phyloP scores from a whole-genome alignment of 2,329 filamentous ascomycete genomes.

The Xylariaceae sp. region DNA sequence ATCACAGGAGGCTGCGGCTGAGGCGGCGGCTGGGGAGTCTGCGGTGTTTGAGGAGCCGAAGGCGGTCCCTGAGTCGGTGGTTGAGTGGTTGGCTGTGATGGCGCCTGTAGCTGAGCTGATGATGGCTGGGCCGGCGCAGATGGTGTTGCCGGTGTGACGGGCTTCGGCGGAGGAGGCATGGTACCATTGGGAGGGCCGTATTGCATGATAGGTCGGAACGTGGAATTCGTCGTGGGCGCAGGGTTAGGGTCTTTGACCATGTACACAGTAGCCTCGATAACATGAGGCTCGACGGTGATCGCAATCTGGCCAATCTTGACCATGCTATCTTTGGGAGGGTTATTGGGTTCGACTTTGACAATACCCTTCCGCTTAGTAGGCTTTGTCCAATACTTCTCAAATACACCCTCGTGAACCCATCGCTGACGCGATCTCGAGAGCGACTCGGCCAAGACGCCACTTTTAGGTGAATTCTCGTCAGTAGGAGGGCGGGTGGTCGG shows the following conservation, averaged over 20 bases:
- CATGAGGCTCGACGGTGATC: constrained; percentile 75
- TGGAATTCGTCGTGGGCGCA: constrained; percentile 31
- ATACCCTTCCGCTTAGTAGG: constrained; percentile 65
- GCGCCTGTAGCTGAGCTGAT: constrained; percentile 12
- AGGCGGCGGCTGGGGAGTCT: constrained; percentile 7
- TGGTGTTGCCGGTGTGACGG: constrained; percentile 26
- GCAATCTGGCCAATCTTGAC: constrained; percentile 67
- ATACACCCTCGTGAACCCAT: constrained; percentile 69
- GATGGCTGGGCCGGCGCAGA: constrained; percentile 7
- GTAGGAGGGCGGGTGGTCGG: constrained; percentile 3
- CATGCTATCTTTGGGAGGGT: constrained; percentile 68
- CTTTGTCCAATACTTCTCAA: constrained; percentile 76
- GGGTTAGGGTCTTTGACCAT: constrained; percentile 63
- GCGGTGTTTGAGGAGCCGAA: constrained; percentile 11
- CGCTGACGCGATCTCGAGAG: constrained; percentile 67
- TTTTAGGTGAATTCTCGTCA: constrained; percentile 30
- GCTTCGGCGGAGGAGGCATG: constrained; percentile 51
- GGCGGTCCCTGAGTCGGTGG: constrained; percentile 13
- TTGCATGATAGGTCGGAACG: constrained; percentile 55
- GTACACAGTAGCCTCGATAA: constrained; percentile 72
- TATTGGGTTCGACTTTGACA: constrained; percentile 58
- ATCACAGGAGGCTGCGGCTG: constrained; percentile 3
- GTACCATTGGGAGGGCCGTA: constrained; percentile 61
- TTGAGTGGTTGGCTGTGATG: constrained; percentile 3
- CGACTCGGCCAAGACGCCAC: constrained; percentile 71